Base-by-base conservation (phyloP, 2,329 filamentous ascomycete species). In the Ceratocystis eucalypticola region DNA sequence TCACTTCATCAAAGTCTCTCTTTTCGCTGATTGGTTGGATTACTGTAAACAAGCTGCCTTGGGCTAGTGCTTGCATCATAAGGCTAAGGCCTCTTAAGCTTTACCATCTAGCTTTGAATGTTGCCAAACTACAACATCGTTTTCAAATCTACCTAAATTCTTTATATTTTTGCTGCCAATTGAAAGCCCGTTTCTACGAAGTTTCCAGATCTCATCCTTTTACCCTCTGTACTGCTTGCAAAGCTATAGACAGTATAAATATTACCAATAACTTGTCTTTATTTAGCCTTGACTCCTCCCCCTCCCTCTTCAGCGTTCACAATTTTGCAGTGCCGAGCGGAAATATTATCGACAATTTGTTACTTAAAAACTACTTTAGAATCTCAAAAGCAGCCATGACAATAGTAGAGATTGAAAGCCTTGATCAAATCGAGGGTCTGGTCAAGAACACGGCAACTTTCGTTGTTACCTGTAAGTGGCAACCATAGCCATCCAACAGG, bases 401-500 rank as follows among this genome's bases (percentile, higher is more conserved):
- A 7, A 45, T 65, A 28, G 45, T 61, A 22, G 20, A 68, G 65
- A 76, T 76, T 65, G 74, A 76, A 73, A 83, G 81, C 68, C 76
- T 78, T 70, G 78, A 79, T 72, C 85, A 93, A 73, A 87, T 95
- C 72, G 82, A 80, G 71, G 76, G 78, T 41, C 76, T 94, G 68
- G 80, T 96, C 69, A 82, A 82, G 69, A 84, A 82, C 66, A 91
- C 89, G 44, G 84, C 83, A 70, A 84, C 96, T 68, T 89, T 97
- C 53, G 87, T 97, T 65, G 86, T 88, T 72, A 89, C 96, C 77
- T 96, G 91, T 96, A 80, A 82, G 89, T 80, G 61, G 1, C 41
- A 25, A 33, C 25, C 25, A 6, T 8, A 37, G 46, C 44, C 20
- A 30, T 10, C n/a, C 3, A 25, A 46, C 3, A 10, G 12, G 25